These are phyloP conservation scores for Alternaria burnsii DNA, from an alignment of 2,329 filamentous ascomycete genomes.

Conservation along the genomic window DNA sequence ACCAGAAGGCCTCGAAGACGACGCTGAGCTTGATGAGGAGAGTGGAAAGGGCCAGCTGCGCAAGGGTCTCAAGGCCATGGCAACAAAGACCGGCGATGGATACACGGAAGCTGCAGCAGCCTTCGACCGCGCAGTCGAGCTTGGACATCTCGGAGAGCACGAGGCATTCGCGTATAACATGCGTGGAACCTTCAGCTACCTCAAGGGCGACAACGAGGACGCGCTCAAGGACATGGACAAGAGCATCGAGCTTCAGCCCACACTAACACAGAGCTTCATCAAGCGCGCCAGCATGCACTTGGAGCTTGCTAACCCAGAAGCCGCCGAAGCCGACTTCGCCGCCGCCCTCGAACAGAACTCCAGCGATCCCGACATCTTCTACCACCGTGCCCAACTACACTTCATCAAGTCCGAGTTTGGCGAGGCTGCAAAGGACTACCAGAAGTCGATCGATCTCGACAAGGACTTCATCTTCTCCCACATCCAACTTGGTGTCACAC, in stretches of 20 bases:
- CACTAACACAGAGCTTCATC: slow-evolving; percentile 95
- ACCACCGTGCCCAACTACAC: slow-evolving; percentile 97
- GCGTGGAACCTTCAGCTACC: slow-evolving; percentile 93
- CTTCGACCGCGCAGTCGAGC: slow-evolving; percentile 87
- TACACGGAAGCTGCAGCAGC: slow-evolving; percentile 88
- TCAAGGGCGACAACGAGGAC: slow-evolving; percentile 84
- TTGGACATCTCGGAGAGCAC: slow-evolving; percentile 79
- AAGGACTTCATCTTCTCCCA: slow-evolving; percentile 98
- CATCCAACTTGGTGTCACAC: slow-evolving; percentile 97
- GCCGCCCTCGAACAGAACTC: slow-evolving; percentile 84
- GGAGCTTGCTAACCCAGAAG: slow-evolving; percentile 86
- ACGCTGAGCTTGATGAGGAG: slow-evolving; percentile 77
- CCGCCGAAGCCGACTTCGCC: slow-evolving; percentile 86
- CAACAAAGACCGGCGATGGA: slow-evolving; percentile 85
- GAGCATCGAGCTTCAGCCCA: slow-evolving; percentile 88
- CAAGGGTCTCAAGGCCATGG: slow-evolving; percentile 80
- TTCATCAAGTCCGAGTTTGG: slow-evolving; percentile 96
- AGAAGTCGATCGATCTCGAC: slow-evolving; percentile 98
- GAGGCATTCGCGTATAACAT: slow-evolving; percentile 96
- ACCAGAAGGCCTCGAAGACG: slow-evolving; percentile 83
- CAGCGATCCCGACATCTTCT: slow-evolving; percentile 95
- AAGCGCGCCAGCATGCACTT: slow-evolving; percentile 98
- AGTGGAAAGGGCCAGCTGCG: slow-evolving; percentile 87
- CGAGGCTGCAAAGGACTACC: slow-evolving; percentile 96
- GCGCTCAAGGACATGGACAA: slow-evolving; percentile 88